phyloP scores from a whole-genome alignment of 202 grass and related monocot genomes.

The Musa balbisiana region DNA sequence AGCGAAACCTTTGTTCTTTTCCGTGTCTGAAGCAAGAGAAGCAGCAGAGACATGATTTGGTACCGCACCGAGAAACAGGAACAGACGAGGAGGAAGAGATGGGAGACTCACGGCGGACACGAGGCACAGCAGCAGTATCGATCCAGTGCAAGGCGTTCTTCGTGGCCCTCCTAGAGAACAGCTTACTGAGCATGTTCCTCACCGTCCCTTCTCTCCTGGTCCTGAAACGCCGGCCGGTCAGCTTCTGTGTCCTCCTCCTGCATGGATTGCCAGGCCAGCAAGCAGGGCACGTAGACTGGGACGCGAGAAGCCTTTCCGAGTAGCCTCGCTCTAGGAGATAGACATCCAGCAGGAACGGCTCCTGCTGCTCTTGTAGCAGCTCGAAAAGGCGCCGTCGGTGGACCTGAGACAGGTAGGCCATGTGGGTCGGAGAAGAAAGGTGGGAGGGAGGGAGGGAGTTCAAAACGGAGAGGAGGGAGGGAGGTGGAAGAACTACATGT shows the following conservation, averaged over 20 bases:
- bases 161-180: not conserved
- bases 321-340: slow-evolving; percentile 50
- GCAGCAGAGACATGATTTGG: not conserved
- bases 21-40: slow-evolving; percentile 14
- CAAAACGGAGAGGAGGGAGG: not conserved
- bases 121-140: not conserved
- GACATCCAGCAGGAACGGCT: slow-evolving; percentile 66
- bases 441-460: not conserved
- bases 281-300: not conserved
- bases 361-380: slow-evolving; percentile 76
- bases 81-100: too few species aligned
- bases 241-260: slow-evolving; percentile 31
- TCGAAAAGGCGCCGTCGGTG: slow-evolving; percentile 51
- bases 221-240: slow-evolving; percentile 45
- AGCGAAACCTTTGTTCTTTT: slow-evolving; percentile 18
- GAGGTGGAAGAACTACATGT: too few species aligned
- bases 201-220: slow-evolving; percentile 25
- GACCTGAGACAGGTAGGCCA: slow-evolving; percentile 38
- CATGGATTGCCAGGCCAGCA: slow-evolving; percentile 54
- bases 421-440: not conserved
- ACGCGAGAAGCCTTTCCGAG: not conserved
- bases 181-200: not conserved
- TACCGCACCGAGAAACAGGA: not conserved
- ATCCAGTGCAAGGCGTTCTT: slow-evolving; percentile 27
- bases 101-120: slow-evolving; percentile 22